Percentiles rank a stretch among this genome's conserved stretches.
Evolutionary conservation across 1,284 basidiomycete species (phyloP).

Genomic region (Serendipita sp.): DNA sequence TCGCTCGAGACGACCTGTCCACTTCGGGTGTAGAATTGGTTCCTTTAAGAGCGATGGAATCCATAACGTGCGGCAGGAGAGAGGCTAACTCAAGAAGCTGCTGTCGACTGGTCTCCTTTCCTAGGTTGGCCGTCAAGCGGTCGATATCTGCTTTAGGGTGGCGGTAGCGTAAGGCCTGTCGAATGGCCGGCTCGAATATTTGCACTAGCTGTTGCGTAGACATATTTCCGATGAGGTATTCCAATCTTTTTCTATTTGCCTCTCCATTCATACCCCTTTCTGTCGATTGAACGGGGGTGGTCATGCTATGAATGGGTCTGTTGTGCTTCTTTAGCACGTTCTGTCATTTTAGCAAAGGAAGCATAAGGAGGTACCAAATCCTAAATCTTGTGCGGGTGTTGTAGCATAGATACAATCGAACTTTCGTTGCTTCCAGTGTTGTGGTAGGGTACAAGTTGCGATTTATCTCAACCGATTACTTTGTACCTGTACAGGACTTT

Average conservation of each 20-base stretch:
- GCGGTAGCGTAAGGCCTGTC: neutral
- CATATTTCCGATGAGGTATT: neutral
- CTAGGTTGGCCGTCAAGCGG: neutral
- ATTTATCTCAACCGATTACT: neutral
- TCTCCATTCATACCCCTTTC: neutral
- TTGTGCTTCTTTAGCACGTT: too few species aligned
- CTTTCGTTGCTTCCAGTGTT: neutral
- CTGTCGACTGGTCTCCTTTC: neutral
- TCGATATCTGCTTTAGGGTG: neutral
- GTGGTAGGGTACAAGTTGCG: neutral
- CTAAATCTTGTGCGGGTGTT: too few species aligned
- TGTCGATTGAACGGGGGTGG: neutral
- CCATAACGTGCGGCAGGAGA: neutral
- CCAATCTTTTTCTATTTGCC: neutral
- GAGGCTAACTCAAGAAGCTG: neutral
- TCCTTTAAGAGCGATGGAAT: neutral
- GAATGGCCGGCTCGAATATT: neutral
- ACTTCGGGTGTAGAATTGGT: neutral
- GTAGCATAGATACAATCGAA: too few species aligned
- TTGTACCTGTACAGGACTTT: neutral
- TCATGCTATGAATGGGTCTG: too few species aligned
- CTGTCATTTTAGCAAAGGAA: too few species aligned
- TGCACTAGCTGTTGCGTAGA: neutral
- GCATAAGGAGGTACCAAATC: too few species aligned
- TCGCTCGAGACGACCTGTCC: too few species aligned